Conservation (phyloP, 2,329 filamentous ascomycete species). For the Herpotrichia juniperi region DNA sequence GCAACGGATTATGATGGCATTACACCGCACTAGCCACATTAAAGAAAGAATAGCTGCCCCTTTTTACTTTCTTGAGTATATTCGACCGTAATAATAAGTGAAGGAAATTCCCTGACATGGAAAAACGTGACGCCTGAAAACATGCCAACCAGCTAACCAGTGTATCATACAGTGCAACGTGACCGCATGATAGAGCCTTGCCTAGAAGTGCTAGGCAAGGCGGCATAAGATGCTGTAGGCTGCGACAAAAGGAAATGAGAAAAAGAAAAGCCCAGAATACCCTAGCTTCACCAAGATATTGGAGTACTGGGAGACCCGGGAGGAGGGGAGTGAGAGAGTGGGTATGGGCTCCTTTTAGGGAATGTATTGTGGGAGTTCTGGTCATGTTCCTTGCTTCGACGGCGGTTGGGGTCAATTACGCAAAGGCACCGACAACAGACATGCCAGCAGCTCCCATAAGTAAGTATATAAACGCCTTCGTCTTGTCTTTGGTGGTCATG, state of each 20-base stretch:
- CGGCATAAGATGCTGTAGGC: neutral
- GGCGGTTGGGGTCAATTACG: slow-evolving; percentile 20
- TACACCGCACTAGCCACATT: slow-evolving; percentile 33
- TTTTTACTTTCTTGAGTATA: slow-evolving; percentile 25
- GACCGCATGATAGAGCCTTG: neutral
- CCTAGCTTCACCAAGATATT: neutral
- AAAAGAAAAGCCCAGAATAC: neutral
- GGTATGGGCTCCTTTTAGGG: neutral
- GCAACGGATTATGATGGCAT: slow-evolving; percentile 45
- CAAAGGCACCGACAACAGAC: slow-evolving; percentile 45
- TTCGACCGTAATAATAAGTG: neutral
- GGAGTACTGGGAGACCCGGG: neutral
- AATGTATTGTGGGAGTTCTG: neutral
- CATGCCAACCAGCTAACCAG: neutral
- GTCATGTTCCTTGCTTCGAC: neutral
- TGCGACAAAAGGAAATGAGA: neutral
- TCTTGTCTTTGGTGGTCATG: slow-evolving; percentile 61
- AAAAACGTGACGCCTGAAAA: neutral
- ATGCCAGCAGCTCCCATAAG: slow-evolving; percentile 47
- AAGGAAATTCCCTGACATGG: neutral
- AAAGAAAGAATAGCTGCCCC: slow-evolving; percentile 45
- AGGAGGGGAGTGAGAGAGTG: neutral
- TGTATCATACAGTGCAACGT: neutral
- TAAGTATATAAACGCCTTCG: slow-evolving; percentile 55
- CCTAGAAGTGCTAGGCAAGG: neutral